phyloP scores from a whole-genome alignment of 768 basidiomycete genomes.

The Tylopilus sp. region DNA sequence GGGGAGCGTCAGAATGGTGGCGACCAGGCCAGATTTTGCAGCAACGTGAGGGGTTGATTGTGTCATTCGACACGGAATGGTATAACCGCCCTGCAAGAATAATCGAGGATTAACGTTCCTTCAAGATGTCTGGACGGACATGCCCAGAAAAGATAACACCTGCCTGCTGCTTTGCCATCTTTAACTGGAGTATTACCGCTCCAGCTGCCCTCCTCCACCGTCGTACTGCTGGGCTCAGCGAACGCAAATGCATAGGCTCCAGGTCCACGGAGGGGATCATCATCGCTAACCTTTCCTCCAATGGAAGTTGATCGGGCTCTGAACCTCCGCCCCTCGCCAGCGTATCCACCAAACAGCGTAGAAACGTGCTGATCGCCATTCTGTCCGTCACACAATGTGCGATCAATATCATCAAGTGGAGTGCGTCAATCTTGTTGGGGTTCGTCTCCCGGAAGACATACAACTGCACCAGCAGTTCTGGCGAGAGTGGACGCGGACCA shows the following conservation, averaged over 20 bases:
- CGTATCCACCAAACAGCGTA: slow-evolving; percentile 45
- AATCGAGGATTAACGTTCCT: not conserved
- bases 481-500: slow-evolving; percentile 38
- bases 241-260: slow-evolving; percentile 26
- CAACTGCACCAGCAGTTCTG: slow-evolving; percentile 40
- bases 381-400: slow-evolving; percentile 54
- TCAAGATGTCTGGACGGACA: too few species aligned
- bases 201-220: slow-evolving; percentile 49
- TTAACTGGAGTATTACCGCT: slow-evolving; percentile 33
- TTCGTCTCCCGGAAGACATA: slow-evolving; percentile 37
- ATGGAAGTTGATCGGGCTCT: slow-evolving; percentile 15
- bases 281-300: slow-evolving; percentile 42
- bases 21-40: slow-evolving; percentile 31
- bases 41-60: slow-evolving; percentile 34
- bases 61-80: slow-evolving; percentile 45
- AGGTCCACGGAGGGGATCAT: slow-evolving; percentile 39
- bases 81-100: slow-evolving; percentile 50
- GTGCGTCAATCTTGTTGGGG: slow-evolving; percentile 29
- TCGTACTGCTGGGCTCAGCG: slow-evolving; percentile 33
- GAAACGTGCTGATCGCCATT: slow-evolving; percentile 39
- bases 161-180: slow-evolving; percentile 37
- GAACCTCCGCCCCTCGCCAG: slow-evolving; percentile 20
- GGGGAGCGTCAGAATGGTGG: slow-evolving; percentile 25
- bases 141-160: not conserved
- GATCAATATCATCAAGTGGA: slow-evolving; percentile 42